Base-by-base conservation (phyloP, 2,329 filamentous ascomycete genomes). In the Furcasterigmium sp. region DNA sequence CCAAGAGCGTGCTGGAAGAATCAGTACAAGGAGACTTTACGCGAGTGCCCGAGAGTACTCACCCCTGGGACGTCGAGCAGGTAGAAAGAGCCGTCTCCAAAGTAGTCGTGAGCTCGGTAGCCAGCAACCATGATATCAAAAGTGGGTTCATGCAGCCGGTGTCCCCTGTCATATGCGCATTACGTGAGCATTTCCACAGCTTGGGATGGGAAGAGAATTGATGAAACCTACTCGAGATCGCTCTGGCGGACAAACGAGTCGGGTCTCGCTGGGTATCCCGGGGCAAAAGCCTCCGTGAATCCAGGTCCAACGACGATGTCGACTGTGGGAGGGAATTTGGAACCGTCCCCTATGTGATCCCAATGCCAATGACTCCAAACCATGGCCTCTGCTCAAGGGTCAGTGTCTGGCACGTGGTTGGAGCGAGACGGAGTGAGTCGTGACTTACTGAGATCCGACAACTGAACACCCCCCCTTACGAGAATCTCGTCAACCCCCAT, bases 71-170 rank as follows among this genome's bases (percentile, higher is more conserved):
- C 53, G 26, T 68, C 61, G 5, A 71, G 53, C n/a, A 70, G 46
- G 41, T 68, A 69, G 36, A 70, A 58, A 8, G 56, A 62, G 2
- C 65, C 65, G 35, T 70, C 67, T 10, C 56, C 58, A 30, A 69
- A 69, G 44, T 60, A 68, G 41, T 70, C 66, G n/a, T 61, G 44
- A 1, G 68, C 67, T 11, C 52, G 53, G 50, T 68, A 70, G 8
- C 55, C 48, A 4, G 66, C 67, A 29, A 63, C 51, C 20, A 35
- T 44, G 20, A 51, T 25, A 25, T 51, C 50, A 35, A 56, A 50
- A 18, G 46, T 38, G 8, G 53, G 39, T 21, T 53, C 52, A 9
- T 43, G 37, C 2, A 53, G 39, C 7, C 30, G 20, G 15, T 51
- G 42, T 3, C 49, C 52, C 5, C 42, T 34, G 11, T 51, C 51